phyloP scores from a whole-genome alignment of 306 rosid species.

The Vigna angularis region DNA sequence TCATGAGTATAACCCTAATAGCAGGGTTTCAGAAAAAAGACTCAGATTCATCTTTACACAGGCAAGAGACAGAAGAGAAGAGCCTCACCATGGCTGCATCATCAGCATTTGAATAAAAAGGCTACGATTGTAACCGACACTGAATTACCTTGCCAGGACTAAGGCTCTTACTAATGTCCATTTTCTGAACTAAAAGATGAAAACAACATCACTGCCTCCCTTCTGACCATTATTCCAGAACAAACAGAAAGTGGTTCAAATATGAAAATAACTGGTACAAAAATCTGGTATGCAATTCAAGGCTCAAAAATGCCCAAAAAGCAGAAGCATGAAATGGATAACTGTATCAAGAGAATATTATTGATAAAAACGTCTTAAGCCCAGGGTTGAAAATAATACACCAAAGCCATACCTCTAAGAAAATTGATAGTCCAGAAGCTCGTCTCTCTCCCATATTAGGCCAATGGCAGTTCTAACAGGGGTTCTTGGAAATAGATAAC shows the following conservation, averaged over 20 bases:
- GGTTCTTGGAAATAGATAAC: too few species aligned
- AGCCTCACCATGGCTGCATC: constrained; percentile 34
- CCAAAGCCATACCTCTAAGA: too few species aligned
- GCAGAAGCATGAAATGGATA: not conserved
- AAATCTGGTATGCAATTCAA: not conserved
- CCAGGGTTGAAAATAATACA: not conserved
- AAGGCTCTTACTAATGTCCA: constrained; percentile 16
- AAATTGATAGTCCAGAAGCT: not conserved
- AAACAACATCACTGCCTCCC: constrained; percentile 42
- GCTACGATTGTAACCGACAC: constrained; percentile 10
- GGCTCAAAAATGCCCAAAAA: not conserved
- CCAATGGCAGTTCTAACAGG: not conserved
- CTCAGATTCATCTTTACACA: constrained; percentile 36
- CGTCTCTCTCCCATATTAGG: not conserved
- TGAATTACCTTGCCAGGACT: constrained; percentile 38
- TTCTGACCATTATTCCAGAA: not conserved
- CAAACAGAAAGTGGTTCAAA: not conserved
- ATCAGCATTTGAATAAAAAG: constrained; percentile 29
- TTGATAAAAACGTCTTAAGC: not conserved
- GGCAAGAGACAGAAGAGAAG: constrained; percentile 5
- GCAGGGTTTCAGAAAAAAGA: constrained; percentile 1
- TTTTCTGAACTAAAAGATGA: constrained; percentile 26
- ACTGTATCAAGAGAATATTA: not conserved
- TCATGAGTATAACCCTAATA: not conserved
- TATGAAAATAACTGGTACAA: not conserved